Percentiles rank a stretch among this genome's conserved stretches.
These are phyloP conservation scores for Neurospora sp. DNA, from an alignment of 495 filamentous ascomycete genomes.

Conservation along the genomic window DNA sequence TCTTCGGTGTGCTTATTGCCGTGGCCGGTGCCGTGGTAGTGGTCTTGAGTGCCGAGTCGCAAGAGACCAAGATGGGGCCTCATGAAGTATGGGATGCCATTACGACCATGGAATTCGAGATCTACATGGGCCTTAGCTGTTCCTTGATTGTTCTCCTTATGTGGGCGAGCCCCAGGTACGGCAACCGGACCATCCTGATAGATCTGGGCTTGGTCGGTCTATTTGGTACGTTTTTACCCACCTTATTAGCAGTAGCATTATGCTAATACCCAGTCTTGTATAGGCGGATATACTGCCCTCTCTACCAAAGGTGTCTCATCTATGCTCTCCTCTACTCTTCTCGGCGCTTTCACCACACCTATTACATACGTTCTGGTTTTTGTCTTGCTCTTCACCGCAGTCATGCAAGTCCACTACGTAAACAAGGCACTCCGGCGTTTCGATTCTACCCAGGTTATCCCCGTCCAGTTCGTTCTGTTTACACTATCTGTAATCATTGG, in stretches of 20 bases:
- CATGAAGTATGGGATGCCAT: conserved; percentile 86
- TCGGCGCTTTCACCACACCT: conserved; percentile 79
- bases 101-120: conserved; percentile 79
- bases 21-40: conserved; percentile 84
- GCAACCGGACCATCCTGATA: conserved; percentile 75
- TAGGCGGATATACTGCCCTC: conserved; percentile 88
- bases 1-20: conserved; percentile 76
- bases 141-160: conserved; percentile 63
- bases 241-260: not conserved
- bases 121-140: conserved; percentile 71
- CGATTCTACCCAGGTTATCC: conserved; percentile 94
- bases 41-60: conserved; percentile 80
- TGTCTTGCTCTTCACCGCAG: conserved; percentile 68
- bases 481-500: conserved; percentile 92
- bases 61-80: conserved; percentile 84
- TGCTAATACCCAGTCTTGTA: conserved; percentile 18
- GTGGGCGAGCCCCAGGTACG: conserved; percentile 74
- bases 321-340: conserved; percentile 78
- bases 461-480: conserved; percentile 93
- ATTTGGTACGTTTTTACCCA: conserved; percentile 54
- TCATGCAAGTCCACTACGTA: conserved; percentile 93
- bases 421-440: conserved; percentile 92
- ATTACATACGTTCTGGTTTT: conserved; percentile 77
- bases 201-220: conserved; percentile 88
- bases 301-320: conserved; percentile 96